A percentile compares a stretch with the other conserved stretches of the same genome.
phyloP scores from a whole-genome alignment of 2,329 filamentous ascomycete genomes.

The Sporothrix euskadiensis region DNA sequence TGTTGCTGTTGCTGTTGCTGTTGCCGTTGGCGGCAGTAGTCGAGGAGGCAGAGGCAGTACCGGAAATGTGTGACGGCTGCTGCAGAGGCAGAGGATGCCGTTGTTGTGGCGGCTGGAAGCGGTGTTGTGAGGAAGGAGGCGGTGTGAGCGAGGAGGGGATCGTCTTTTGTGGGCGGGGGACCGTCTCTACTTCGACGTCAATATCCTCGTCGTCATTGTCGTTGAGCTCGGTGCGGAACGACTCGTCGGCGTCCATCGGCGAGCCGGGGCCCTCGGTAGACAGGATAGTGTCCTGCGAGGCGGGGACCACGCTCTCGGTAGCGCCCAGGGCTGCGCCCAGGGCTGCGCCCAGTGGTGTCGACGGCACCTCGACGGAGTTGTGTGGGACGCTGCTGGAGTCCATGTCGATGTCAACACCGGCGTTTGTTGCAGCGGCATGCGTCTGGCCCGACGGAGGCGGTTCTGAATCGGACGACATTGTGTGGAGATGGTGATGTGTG shows the following conservation, averaged over 20 bases:
- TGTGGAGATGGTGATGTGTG: neutral
- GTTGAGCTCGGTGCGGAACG: slow-evolving; percentile 54
- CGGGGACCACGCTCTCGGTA: slow-evolving; percentile 35
- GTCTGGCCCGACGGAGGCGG: slow-evolving; percentile 40
- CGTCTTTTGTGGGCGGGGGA: slow-evolving; percentile 41
- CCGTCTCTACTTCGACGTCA: slow-evolving; percentile 46
- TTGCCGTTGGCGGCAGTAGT: slow-evolving; percentile 33
- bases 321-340: slow-evolving; percentile 28
- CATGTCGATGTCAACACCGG: slow-evolving; percentile 25
- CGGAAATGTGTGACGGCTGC: slow-evolving; percentile 30
- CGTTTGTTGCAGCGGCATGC: slow-evolving; percentile 29
- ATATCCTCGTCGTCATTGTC: slow-evolving; percentile 48
- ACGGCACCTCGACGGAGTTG: slow-evolving; percentile 39
- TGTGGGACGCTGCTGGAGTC: slow-evolving; percentile 25
- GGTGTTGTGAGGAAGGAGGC: slow-evolving; percentile 51
- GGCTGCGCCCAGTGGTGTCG: slow-evolving; percentile 39
- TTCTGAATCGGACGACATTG: slow-evolving; percentile 39
- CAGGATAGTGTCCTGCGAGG: slow-evolving; percentile 57
- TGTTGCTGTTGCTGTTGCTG: slow-evolving; percentile 32
- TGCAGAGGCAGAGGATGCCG: slow-evolving; percentile 8
- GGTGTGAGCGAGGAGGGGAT: slow-evolving; percentile 61
- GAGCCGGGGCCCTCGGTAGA: slow-evolving; percentile 59
- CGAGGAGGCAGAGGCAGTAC: neutral
- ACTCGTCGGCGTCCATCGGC: slow-evolving; percentile 51
- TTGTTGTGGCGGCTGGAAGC: slow-evolving; percentile 10